phyloP scores from a whole-genome alignment of 1,139 yeast species.

The Taphrina confusa region DNA sequence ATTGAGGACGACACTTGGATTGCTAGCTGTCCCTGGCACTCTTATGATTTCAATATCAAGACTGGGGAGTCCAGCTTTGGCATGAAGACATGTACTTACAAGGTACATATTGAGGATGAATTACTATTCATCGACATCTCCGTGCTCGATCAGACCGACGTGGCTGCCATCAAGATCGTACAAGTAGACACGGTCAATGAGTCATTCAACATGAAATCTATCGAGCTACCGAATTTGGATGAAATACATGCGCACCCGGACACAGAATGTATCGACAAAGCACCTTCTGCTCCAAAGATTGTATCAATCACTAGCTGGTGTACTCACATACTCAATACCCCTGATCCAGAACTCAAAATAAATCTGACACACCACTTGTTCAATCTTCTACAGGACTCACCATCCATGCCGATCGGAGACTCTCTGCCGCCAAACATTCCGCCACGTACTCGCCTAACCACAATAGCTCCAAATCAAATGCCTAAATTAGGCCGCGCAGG shows the following conservation, averaged over 20 bases:
- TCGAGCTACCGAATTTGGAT: background rate
- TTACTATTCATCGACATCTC: background rate
- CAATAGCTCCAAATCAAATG: constrained; percentile 12
- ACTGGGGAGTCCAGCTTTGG: constrained; percentile 24
- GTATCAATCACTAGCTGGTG: constrained; percentile 13
- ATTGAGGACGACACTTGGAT: constrained; percentile 27
- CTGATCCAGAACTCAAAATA: constrained; percentile 25
- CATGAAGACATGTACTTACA: constrained; percentile 27
- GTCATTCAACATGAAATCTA: background rate
- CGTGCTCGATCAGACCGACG: too few relatives aligned
- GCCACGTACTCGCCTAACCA: constrained; percentile 11
- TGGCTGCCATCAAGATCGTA: background rate
- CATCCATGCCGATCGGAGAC: background rate
- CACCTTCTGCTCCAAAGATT: too few relatives aligned
- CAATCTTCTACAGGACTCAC: background rate
- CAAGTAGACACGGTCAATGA: constrained; percentile 14
- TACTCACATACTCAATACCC: constrained; percentile 6
- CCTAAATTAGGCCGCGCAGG: constrained; percentile 24
- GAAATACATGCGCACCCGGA: background rate
- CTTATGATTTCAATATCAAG: constrained; percentile 20
- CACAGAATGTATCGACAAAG: background rate
- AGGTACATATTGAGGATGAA: constrained; percentile 1
- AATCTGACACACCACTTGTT: constrained; percentile 19
- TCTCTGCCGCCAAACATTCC: constrained; percentile 6
- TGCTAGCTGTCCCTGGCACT: constrained; percentile 32